Conservation (phyloP, 179 eudicot genomes). For the Nepenthes alata region DNA sequence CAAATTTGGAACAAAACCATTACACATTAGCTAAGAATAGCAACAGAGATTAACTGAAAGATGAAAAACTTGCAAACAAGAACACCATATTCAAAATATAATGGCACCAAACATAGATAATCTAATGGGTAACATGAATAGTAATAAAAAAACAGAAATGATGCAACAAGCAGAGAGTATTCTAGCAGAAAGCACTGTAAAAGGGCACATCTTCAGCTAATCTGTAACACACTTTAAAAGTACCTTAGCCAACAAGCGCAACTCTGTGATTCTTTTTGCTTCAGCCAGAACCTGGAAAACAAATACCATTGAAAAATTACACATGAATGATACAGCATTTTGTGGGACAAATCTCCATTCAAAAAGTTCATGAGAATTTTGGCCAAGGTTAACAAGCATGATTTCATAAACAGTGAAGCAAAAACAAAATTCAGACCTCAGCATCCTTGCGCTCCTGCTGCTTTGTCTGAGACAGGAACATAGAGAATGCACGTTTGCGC, state of each 20-base stretch:
- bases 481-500: conserved; percentile 78
- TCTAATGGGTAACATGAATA: neutral
- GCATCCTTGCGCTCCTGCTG: conserved; percentile 92
- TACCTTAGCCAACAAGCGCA: conserved; percentile 69
- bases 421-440: conserved; percentile 47
- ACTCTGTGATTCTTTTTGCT: conserved; percentile 74
- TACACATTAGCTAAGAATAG: too few relatives aligned
- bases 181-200: neutral
- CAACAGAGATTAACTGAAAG: too few relatives aligned
- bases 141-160: neutral
- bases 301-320: neutral
- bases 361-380: neutral
- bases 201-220: neutral
- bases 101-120: neutral
- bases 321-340: neutral
- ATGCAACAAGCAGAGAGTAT: neutral
- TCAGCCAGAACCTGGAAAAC: conserved; percentile 74
- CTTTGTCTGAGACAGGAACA: conserved; percentile 92
- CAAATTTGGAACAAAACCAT: too few relatives aligned
- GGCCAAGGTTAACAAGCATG: neutral
- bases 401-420: neutral
- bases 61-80: too few relatives aligned
- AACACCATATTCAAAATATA: too few relatives aligned
- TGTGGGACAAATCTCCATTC: conserved; percentile 3
- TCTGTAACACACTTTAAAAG: neutral